Percentiles rank a stretch among this genome's conserved stretches.
Evolutionary conservation across 2,329 filamentous ascomycete genomes (phyloP).

Genomic region (Trichoderma simmonsii): DNA sequence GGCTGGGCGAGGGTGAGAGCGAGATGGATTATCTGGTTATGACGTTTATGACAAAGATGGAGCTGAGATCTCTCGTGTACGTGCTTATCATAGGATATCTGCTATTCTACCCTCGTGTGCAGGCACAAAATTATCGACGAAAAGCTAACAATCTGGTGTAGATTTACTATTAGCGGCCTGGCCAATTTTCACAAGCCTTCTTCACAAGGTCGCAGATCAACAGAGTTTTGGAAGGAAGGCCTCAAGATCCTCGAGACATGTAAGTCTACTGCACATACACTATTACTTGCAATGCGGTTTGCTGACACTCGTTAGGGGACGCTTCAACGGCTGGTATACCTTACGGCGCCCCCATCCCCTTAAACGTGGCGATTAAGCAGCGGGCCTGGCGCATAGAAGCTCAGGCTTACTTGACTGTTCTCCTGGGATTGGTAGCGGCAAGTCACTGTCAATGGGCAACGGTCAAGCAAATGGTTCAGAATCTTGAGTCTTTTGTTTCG

Average conservation of each 20-base stretch:
- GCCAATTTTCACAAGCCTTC: slow-evolving; percentile 41
- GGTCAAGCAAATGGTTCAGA: slow-evolving; percentile 56
- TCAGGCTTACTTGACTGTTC: slow-evolving; percentile 66
- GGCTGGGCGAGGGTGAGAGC: slow-evolving; percentile 43
- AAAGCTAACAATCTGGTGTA: slow-evolving; percentile 29
- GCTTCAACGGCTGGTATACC: slow-evolving; percentile 33
- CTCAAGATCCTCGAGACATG: slow-evolving; percentile 48
- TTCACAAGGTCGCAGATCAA: slow-evolving; percentile 33
- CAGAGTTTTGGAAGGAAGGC: slow-evolving; percentile 43
- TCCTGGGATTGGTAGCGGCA: slow-evolving; percentile 67
- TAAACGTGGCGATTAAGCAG: slow-evolving; percentile 56
- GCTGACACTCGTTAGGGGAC: slow-evolving; percentile 34
- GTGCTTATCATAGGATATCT: slow-evolving; percentile 24
- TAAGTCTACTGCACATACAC: slow-evolving; percentile 25
- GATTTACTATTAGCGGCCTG: slow-evolving; percentile 55
- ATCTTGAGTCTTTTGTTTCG: slow-evolving; percentile 46
- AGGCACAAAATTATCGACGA: too few relatives aligned
- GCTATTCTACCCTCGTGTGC: neutral
- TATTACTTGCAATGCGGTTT: neutral
- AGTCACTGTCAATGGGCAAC: slow-evolving; percentile 67
- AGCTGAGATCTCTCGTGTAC: slow-evolving; percentile 55
- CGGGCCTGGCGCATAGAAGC: slow-evolving; percentile 64
- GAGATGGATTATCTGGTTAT: slow-evolving; percentile 55
- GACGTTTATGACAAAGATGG: slow-evolving; percentile 59
- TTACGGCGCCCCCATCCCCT: slow-evolving; percentile 46